Evolutionary conservation across 345 rosid genomes (phyloP).

Genomic region (Cochlearia excelsa): DNA sequence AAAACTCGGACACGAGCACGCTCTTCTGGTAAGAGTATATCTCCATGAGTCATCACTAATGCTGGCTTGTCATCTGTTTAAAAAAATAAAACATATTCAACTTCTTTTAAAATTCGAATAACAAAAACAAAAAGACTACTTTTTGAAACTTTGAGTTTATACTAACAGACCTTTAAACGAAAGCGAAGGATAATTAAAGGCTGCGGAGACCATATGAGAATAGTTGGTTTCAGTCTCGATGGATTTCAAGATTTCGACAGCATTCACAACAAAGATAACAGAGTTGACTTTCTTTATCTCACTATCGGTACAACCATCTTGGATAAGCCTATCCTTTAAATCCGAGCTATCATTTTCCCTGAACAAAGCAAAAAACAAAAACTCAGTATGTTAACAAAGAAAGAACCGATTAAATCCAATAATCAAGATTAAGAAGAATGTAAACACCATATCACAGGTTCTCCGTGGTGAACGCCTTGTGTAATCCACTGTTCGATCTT

Average conservation of each 20-base stretch:
- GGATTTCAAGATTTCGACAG: constrained; percentile 53
- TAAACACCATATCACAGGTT: constrained; percentile 55
- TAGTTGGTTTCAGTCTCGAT: constrained; percentile 41
- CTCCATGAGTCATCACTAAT: constrained; percentile 81
- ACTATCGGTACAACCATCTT: constrained; percentile 28
- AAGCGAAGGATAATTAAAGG: constrained; percentile 54
- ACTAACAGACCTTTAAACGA: constrained; percentile 63
- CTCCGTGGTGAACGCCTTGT: constrained; percentile 58
- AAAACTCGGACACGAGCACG: constrained; percentile 51
- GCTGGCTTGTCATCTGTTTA: constrained; percentile 74
- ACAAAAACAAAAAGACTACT: not conserved
- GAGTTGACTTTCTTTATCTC: constrained; percentile 55
- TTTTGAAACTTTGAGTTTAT: not conserved
- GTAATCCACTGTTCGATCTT: constrained; percentile 60
- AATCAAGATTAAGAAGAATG: constrained; percentile 10
- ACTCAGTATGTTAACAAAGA: constrained; percentile 9
- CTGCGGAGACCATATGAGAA: constrained; percentile 35
- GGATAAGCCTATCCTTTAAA: constrained; percentile 43
- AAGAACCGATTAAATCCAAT: not conserved
- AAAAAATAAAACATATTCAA: constrained; percentile 9
- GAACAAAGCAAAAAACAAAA: constrained; percentile 28
- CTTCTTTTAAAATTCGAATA: not conserved
- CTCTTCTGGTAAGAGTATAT: constrained; percentile 54
- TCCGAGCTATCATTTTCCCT: constrained; percentile 57
- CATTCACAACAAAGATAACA: constrained; percentile 63